These are phyloP conservation scores for Beta macrorhiza DNA, from an alignment of 179 eudicot species.

Conservation along the genomic window DNA sequence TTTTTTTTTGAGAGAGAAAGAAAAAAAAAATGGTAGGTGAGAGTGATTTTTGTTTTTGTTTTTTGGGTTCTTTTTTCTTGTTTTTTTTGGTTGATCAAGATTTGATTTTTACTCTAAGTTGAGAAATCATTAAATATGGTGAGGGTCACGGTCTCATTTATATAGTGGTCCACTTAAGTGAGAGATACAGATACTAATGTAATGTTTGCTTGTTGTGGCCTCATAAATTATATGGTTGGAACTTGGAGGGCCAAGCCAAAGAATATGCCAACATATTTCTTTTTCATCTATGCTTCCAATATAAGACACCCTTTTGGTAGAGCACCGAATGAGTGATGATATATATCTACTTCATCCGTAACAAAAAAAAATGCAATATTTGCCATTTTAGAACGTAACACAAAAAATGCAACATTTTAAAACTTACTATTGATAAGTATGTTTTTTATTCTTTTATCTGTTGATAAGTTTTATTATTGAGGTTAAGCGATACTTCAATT, in stretches of 20 bases:
- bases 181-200: background rate
- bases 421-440: no score
- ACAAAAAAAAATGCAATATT: no score
- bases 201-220: background rate
- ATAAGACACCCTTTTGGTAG: background rate
- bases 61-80: background rate
- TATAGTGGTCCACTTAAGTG: background rate
- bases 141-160: conserved; percentile 23
- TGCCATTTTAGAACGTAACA: no score
- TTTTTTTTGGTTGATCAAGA: background rate
- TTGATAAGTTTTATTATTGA: no score
- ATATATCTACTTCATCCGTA: no score
- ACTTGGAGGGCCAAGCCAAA: background rate
- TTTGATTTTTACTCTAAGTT: background rate
- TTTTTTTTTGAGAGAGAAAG: background rate
- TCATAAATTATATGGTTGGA: conserved; percentile 9
- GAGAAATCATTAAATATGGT: conserved; percentile 3
- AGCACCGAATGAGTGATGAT: background rate
- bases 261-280: background rate
- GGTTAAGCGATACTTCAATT: no score
- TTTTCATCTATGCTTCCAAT: background rate
- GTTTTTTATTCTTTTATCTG: no score
- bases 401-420: no score
- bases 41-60: background rate
- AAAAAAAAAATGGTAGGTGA: background rate